A percentile compares a stretch with the other conserved stretches of the same genome.
Conservation (phyloP, 1,139 yeast genomes). For the Nakaseomyces nivariensis region DNA sequence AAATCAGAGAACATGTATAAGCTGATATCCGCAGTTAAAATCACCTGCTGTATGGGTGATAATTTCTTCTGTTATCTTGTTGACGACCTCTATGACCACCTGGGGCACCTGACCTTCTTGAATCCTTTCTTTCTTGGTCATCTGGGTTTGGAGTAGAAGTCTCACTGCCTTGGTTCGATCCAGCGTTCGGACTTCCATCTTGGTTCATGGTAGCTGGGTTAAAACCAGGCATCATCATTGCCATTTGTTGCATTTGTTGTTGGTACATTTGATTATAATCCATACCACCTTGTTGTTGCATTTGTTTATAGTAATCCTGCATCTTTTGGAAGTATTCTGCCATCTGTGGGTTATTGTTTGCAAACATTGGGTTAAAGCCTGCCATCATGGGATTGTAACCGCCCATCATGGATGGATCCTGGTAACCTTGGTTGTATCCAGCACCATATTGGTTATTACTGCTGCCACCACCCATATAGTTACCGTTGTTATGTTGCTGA, state of each 20-base stretch:
- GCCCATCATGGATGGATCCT: constrained; percentile 29
- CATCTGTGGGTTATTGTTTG: constrained; percentile 57
- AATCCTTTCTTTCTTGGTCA: constrained; percentile 28
- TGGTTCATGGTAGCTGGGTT: constrained; percentile 13
- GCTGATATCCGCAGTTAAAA: neutral
- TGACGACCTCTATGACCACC: constrained; percentile 16
- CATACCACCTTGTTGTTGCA: constrained; percentile 40
- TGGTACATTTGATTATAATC: constrained; percentile 32
- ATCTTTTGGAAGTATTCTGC: constrained; percentile 79
- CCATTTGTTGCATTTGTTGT: constrained; percentile 40
- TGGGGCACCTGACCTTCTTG: constrained; percentile 7
- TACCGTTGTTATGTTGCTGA: constrained; percentile 17
- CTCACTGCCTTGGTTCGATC: neutral
- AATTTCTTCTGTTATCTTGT: constrained; percentile 14
- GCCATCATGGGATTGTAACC: constrained; percentile 64
- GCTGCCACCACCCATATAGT: constrained; percentile 5
- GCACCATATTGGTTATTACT: constrained; percentile 4
- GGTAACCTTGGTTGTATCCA: constrained; percentile 23
- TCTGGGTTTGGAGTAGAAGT: constrained; percentile 26
- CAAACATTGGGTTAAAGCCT: constrained; percentile 13
- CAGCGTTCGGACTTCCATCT: constrained; percentile 1
- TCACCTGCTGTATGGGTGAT: constrained; percentile 23
- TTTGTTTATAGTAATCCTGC: constrained; percentile 66
- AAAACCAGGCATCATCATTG: constrained; percentile 46
- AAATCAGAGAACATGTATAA: neutral